Evolutionary conservation across 305 asterid genomes (phyloP).

Genomic region (Fraxinus dipetala): DNA sequence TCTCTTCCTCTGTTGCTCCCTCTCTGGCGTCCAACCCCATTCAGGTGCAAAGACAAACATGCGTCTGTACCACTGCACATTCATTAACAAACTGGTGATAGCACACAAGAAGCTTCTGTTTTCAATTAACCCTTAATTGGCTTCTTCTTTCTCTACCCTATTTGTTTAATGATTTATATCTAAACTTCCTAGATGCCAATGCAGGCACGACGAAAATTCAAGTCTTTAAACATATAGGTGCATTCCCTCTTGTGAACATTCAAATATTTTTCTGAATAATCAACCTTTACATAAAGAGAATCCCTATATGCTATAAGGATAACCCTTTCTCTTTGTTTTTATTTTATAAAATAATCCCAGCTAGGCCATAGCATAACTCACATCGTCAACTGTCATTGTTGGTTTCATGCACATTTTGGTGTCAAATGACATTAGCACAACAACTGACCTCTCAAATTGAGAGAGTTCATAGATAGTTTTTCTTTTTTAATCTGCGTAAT

Average conservation of each 20-base stretch:
- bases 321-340: neutral
- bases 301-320: neutral
- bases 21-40: neutral
- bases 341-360: neutral
- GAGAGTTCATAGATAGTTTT: neutral
- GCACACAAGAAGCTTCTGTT: neutral
- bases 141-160: constrained; percentile 14
- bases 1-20: neutral
- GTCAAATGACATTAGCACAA: neutral
- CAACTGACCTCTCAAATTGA: neutral
- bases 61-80: neutral
- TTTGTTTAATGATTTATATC: constrained; percentile 7
- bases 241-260: neutral
- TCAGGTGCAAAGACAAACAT: neutral
- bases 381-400: neutral
- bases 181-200: constrained; percentile 13
- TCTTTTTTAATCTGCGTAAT: constrained; percentile 9
- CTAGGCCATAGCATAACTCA: neutral
- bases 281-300: neutral
- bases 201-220: neutral
- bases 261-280: neutral
- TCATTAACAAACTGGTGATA: neutral
- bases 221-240: neutral
- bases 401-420: neutral
- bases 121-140: constrained; percentile 12